Base-by-base conservation (phyloP, 768 basidiomycete genomes). In the Psilocybe cyanescens region DNA sequence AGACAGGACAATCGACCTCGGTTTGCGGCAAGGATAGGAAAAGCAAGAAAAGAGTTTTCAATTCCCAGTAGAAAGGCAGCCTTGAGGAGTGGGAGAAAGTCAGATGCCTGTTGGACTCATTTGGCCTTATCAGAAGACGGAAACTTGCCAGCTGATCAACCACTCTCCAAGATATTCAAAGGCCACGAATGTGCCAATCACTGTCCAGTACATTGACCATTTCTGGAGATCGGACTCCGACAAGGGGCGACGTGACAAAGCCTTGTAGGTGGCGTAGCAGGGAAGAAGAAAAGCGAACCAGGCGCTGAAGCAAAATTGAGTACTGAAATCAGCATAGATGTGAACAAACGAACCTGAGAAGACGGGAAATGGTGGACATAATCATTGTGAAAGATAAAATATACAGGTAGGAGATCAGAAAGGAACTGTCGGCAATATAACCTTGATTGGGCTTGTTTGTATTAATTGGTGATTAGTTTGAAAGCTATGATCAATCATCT, bases 51-150 rank as follows among this genome's bases (percentile, higher is more conserved):
- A 86, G 24, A n/a, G 86, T 89, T 66, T 90, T 86, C 55, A 84
- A 48, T 68, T 91, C 90, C 85, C 86, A 90, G 69, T 91, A 91
- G 70, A 92, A 89, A 6, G 90, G 90, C 45, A 91, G 67, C 90
- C 90, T 90, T 46, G 52, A 57, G 57, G 72, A 35, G 69, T 64
- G 51, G 58, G 57, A 63, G 48, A 44, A 63, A 31, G 57, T 62
- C 61, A 62, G 58, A 58, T 57, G 60, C 17, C 29, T 17, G 49
- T 11, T 47, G 54, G 14, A 54, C 24, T 24, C 24, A 49, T 64
- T 39, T 41, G 35, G 29, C 64, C 29, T 24, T 48, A 63, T 24
- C 57, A 37, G 59, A 47, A 44, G 46, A 59, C 33, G 55, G 31
- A 46, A 59, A 72, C 83, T 57, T 71, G 84, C 90, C 90, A 91